Evolutionary conservation across 2,329 filamentous ascomycete species (phyloP), one percentile per base, ranked within the genome.

Genomic region (Cercospora sesami): DNA sequence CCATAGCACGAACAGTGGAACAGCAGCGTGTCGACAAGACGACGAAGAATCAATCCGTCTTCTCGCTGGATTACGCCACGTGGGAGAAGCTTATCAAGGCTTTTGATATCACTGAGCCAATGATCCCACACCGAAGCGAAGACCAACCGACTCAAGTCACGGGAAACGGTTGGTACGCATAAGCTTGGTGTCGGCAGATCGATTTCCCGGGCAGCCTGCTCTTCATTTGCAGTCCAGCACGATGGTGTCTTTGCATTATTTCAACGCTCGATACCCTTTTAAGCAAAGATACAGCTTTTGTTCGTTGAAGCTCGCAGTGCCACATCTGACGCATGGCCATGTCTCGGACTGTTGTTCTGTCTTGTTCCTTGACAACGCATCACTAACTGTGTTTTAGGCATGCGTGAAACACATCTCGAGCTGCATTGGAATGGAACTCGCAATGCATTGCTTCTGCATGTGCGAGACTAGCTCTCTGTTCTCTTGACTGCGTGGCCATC

Each of bases 11-110:
- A 75, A 85, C 73, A 60, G 82, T 82, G 65, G 85, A 83, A 72
- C 83, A 82, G 64, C 84, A 86, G 68, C 86, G 87, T 48, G 83
- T 87, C 18, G 83, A 88, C 68, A 89, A 91, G 73, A 72, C 62
- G 4, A 65, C 72, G 21, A 78, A 78, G 51, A 83, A 95, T 70
- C 95, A 99, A 80, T 92, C 94, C 12, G 90, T 99, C 23, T 87
- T 98, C 77, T 90, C 91, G 12, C 87, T 99, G 69, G 93, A 98
- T 73, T 95, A 93, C 83, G 85, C 87, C 1, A 91, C 87, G 0
- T 99, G 94, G 94, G 83, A 87, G 72, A 86, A 91, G 21, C 84
- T 97, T 55, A 90, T 96, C 60, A 79, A 91, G 9, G 87, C 87
- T 0, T 96, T 94, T 75, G 83, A 90, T 28, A 92, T 98, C 72